These are phyloP conservation scores for Epichloe sylvatica DNA, from an alignment of 2,329 filamentous ascomycete genomes.

Conservation along the genomic window DNA sequence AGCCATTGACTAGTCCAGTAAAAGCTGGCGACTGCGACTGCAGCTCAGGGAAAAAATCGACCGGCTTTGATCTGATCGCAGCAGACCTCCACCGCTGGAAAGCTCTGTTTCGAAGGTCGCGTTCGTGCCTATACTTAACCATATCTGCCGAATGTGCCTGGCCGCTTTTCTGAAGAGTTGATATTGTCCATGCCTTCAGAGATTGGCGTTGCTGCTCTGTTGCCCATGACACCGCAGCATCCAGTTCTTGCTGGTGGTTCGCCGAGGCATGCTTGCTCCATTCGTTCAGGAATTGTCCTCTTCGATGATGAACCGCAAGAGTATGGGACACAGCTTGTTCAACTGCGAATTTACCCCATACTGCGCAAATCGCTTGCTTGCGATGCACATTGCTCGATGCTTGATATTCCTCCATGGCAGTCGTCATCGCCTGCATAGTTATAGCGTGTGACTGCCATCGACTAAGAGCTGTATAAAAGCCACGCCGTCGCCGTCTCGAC, in stretches of 20 bases:
- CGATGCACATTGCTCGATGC: slow-evolving; percentile 6
- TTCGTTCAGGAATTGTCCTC: slow-evolving; percentile 8
- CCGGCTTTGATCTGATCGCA: slow-evolving; percentile 8
- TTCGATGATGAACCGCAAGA: neutral
- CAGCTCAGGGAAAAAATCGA: neutral
- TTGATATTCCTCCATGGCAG: slow-evolving; percentile 8
- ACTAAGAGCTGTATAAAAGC: slow-evolving; percentile 19
- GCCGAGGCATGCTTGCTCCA: slow-evolving; percentile 9
- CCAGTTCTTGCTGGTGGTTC: slow-evolving; percentile 12
- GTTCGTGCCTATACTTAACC: slow-evolving; percentile 18
- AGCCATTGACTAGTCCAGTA: neutral
- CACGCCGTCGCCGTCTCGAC: slow-evolving; percentile 18
- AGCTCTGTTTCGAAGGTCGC: slow-evolving; percentile 17
- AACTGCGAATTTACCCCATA: slow-evolving; percentile 11
- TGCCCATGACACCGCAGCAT: slow-evolving; percentile 20
- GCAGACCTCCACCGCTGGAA: slow-evolving; percentile 20
- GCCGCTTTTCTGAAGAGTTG: slow-evolving; percentile 22
- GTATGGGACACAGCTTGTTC: neutral
- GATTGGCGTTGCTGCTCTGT: slow-evolving; percentile 18
- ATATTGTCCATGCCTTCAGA: slow-evolving; percentile 24
- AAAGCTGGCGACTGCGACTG: neutral
- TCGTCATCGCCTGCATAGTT: slow-evolving; percentile 6
- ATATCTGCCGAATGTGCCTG: slow-evolving; percentile 24
- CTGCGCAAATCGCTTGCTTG: slow-evolving; percentile 5
- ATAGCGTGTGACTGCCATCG: slow-evolving; percentile 15